These are phyloP conservation scores for Arthrobotrys megalospora DNA, from an alignment of 2,329 filamentous ascomycete genomes.

Conservation along the genomic window DNA sequence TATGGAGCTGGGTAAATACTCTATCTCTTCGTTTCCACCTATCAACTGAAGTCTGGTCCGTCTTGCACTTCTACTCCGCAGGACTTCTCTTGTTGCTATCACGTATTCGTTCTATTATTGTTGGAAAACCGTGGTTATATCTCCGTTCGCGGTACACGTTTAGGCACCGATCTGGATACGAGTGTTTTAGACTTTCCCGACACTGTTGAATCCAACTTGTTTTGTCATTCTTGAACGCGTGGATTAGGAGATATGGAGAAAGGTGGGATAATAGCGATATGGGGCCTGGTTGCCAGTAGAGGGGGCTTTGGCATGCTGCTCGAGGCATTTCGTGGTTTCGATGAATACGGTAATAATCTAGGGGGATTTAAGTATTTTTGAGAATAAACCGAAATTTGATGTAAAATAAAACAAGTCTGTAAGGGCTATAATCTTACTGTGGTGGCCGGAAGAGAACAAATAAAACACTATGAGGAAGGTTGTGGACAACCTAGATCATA, in stretches of 20 bases:
- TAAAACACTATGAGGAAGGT: no score
- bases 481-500: no score
- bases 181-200: not conserved
- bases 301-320: conserved; percentile 3
- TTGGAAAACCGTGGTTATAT: not conserved
- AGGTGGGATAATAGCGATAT: conserved; percentile 5
- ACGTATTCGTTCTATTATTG: not conserved
- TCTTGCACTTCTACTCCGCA: no score
- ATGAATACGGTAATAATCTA: not conserved
- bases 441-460: no score
- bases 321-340: not conserved
- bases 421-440: no score
- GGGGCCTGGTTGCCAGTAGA: conserved; percentile 10
- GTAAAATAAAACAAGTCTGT: no score
- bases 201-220: conserved; percentile 7
- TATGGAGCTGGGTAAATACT: no score
- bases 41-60: no score
- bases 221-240: not conserved
- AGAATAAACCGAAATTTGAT: no score
- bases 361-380: not conserved
- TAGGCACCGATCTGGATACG: not conserved
- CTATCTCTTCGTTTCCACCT: no score
- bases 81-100: no score
- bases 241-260: not conserved
- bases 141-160: not conserved